Evolutionary conservation across 805 yeast species (phyloP).

Genomic region (Wickerhamomyces bovis): DNA sequence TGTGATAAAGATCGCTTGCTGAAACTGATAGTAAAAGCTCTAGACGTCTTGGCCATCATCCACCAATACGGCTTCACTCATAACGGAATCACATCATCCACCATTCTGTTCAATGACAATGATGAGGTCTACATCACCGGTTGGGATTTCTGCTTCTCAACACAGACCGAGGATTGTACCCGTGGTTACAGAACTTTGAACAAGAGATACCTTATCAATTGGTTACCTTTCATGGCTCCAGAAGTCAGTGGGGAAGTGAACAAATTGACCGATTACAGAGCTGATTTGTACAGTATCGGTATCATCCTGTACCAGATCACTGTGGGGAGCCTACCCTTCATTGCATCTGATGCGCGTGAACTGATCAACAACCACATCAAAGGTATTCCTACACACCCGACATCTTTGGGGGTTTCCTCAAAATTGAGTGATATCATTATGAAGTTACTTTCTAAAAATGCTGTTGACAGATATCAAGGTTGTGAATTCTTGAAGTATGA

Average conservation of each 20-base stretch:
- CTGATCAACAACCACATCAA: conserved; percentile 35
- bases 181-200: conserved; percentile 38
- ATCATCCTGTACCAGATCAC: conserved; percentile 44
- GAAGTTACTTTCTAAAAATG: conserved; percentile 36
- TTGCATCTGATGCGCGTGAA: conserved; percentile 32
- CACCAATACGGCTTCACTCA: conserved; percentile 41
- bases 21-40: conserved; percentile 16
- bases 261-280: conserved; percentile 36
- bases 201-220: conserved; percentile 30
- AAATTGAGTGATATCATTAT: conserved; percentile 35
- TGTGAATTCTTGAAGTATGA: conserved; percentile 32
- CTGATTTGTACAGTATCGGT: conserved; percentile 46
- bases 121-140: conserved; percentile 35
- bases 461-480: conserved; percentile 33
- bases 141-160: conserved; percentile 43
- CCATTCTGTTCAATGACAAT: conserved; percentile 32
- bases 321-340: conserved; percentile 40
- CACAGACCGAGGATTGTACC: conserved; percentile 35
- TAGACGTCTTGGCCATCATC: conserved; percentile 23
- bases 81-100: conserved; percentile 38
- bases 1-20: conserved; percentile 16
- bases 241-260: conserved; percentile 38
- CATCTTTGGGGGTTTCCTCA: conserved; percentile 12
- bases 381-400: conserved; percentile 37
- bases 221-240: conserved; percentile 44